These are phyloP conservation scores for Capronia epimyces DNA, from an alignment of 2,329 filamentous ascomycete genomes.

Conservation along the genomic window DNA sequence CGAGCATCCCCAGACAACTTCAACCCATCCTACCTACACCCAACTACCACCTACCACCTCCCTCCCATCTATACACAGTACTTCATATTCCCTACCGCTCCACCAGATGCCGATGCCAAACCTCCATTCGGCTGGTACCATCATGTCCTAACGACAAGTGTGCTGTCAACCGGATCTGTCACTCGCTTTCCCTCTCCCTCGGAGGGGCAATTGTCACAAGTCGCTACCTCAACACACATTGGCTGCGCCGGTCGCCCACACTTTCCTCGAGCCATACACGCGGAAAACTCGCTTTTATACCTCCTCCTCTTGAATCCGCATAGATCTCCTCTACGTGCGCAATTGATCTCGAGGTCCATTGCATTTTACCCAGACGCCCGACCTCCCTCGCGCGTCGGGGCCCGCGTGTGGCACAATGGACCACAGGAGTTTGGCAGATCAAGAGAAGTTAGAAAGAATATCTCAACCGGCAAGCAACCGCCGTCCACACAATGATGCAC, in stretches of 20 bases:
- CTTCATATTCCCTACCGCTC: background rate
- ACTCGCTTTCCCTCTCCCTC: slow-evolving; percentile 16
- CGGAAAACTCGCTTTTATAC: background rate
- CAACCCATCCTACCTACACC: too few species aligned
- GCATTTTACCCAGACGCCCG: background rate
- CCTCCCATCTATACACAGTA: background rate
- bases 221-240: slow-evolving; percentile 6
- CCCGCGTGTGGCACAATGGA: slow-evolving; percentile 6
- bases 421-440: slow-evolving; percentile 9
- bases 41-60: background rate
- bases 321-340: background rate
- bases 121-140: slow-evolving; percentile 8
- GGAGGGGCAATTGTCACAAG: background rate
- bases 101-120: slow-evolving; percentile 1
- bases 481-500: slow-evolving; percentile 24
- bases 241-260: slow-evolving; percentile 23
- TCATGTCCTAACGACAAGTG: slow-evolving; percentile 22
- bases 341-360: slow-evolving; percentile 2
- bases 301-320: background rate
- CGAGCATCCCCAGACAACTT: background rate
- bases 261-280: background rate
- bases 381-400: background rate
- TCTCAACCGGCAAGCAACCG: slow-evolving; percentile 3
- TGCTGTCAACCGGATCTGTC: slow-evolving; percentile 18
- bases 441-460: slow-evolving; percentile 20